Evolutionary conservation across 345 rosid genomes (phyloP), one percentile per base, ranked within the genome.

Genomic region (Eucalyptus sp.): DNA sequence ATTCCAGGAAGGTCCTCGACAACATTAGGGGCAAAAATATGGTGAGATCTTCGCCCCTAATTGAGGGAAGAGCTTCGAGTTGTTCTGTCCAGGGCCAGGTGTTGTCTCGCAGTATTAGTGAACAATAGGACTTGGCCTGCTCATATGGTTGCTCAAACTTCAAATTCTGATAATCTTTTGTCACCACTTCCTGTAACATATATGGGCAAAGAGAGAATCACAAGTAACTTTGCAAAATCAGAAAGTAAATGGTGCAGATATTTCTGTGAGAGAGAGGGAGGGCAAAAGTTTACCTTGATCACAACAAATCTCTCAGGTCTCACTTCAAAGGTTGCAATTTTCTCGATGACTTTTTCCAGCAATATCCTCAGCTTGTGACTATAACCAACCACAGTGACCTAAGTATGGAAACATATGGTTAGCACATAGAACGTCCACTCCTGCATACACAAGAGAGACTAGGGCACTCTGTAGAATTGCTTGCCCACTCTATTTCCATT

Each of bases 361-460:
- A 97, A 92, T 92, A 89, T 94, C 92, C 95, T 94, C 91, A 97
- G 87, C 89, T 96, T 97, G 95, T 97, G 95, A 92, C 96, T 96
- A 92, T 96, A 97, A 90, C 99, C 99, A 90, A 91, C 46, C 91
- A 97, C 90, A 62, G 95, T 95, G 90, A 97, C 95, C 99, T 97
- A 66, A 87, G 90, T 41, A 87, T 49, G 41, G 87, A 88, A 87
- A 89, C 49, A 31, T 88, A 50, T 50, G 60, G 44, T 86, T 58
- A 71, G 44, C 44, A 33, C 44, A 71, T 71, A 71, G 44, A 71
- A 33, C 0, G 13, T 71, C 44, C 44, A 5, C 44, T 68, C 44
- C 80, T 71, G 25, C 81, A 10, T 71, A 5, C 44, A 18, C 44
- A 3, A 68, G 22, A 68, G 81, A 71, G 81, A 71, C 81, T 33